Evolutionary conservation across 345 rosid species (phyloP).

Genomic region (Anastatica hierochuntica): DNA sequence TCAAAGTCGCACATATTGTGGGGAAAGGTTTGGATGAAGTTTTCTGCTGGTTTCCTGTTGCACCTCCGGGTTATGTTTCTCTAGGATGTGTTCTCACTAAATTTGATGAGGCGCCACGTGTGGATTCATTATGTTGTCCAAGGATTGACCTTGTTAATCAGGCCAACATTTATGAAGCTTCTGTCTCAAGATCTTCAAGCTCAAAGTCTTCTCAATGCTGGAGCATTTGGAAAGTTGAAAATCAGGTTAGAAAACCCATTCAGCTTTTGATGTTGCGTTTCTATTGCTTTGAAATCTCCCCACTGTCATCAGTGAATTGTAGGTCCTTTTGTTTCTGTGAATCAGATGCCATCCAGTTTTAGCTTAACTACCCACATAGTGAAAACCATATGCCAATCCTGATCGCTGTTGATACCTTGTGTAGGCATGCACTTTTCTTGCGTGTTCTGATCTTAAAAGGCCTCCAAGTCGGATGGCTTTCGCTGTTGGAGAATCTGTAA

Average conservation of each 20-base stretch:
- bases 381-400: constrained; percentile 13
- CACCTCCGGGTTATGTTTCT: constrained; percentile 93
- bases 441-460: constrained; percentile 70
- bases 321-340: not conserved
- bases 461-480: constrained; percentile 77
- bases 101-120: constrained; percentile 58
- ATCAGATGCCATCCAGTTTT: not conserved
- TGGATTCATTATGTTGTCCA: constrained; percentile 75
- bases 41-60: constrained; percentile 94
- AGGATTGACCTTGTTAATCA: constrained; percentile 90
- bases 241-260: constrained; percentile 57
- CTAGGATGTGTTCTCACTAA: constrained; percentile 81
- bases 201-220: constrained; percentile 75
- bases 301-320: not conserved
- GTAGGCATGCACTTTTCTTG: constrained; percentile 97
- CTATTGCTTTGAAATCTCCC: constrained; percentile 1
- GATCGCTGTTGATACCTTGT: constrained; percentile 18
- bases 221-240: constrained; percentile 98
- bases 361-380: not conserved
- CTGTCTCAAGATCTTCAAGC: constrained; percentile 69
- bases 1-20: constrained; percentile 68
- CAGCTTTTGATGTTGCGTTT: constrained; percentile 4
- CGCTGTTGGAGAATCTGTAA: constrained; percentile 72
- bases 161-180: constrained; percentile 62
- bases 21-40: constrained; percentile 89